These are phyloP conservation scores for Scheffersomyces lignosus DNA, from an alignment of 805 yeast genomes.

Conservation along the genomic window DNA sequence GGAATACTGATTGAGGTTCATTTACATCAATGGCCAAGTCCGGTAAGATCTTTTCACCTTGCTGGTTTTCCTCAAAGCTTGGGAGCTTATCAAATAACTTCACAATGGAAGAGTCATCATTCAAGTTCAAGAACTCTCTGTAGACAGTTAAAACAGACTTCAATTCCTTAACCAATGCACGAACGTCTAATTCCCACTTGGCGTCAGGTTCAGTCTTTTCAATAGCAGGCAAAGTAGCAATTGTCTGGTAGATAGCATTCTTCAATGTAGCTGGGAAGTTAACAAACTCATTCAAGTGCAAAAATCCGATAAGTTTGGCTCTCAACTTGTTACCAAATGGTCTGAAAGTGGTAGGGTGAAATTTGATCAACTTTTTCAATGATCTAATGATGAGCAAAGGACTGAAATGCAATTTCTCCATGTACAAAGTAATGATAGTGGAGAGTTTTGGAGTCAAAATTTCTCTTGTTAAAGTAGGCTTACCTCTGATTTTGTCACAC, in stretches of 20 bases:
- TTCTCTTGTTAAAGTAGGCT: constrained; percentile 83
- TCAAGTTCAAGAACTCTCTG: constrained; percentile 56
- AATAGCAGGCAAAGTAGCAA: constrained; percentile 56
- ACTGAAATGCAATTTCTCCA: constrained; percentile 37
- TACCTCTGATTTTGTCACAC: constrained; percentile 61
- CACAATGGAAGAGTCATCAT: constrained; percentile 52
- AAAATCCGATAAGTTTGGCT: constrained; percentile 36
- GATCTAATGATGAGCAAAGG: constrained; percentile 36
- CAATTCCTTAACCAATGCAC: constrained; percentile 50
- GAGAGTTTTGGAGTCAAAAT: constrained; percentile 77
- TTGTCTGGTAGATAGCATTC: constrained; percentile 44
- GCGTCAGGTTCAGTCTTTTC: constrained; percentile 53
- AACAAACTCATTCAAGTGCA: constrained; percentile 34
- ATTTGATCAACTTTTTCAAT: constrained; percentile 41
- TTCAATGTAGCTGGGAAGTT: constrained; percentile 43
- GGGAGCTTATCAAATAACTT: constrained; percentile 39
- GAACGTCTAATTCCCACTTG: constrained; percentile 47
- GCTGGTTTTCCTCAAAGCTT: constrained; percentile 7
- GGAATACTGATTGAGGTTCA: constrained; percentile 49
- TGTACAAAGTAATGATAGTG: constrained; percentile 52
- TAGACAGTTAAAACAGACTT: constrained; percentile 58
- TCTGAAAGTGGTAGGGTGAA: constrained; percentile 77
- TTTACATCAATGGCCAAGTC: constrained; percentile 58
- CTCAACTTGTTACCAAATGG: constrained; percentile 71
- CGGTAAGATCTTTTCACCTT: constrained; percentile 6